Conservation (phyloP, 768 basidiomycete species). For the Tylopilus sp. region DNA sequence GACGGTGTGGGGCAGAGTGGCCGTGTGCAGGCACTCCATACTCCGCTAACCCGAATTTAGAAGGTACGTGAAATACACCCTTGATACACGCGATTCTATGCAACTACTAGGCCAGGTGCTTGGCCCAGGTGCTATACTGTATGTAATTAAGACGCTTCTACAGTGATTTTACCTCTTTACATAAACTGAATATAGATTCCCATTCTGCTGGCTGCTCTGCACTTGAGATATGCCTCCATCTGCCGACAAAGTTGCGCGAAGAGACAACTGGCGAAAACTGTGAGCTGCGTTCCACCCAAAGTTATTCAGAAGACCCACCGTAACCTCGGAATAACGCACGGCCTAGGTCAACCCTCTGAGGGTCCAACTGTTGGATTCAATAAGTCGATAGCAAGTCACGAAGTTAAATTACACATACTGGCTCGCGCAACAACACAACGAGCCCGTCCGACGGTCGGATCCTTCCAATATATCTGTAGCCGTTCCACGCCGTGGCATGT, state of each 20-base stretch:
- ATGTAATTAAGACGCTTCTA: slow-evolving; percentile 4
- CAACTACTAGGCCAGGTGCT: neutral
- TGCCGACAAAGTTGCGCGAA: slow-evolving; percentile 50
- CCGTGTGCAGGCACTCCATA: neutral
- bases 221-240: slow-evolving; percentile 37
- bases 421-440: slow-evolving; percentile 49
- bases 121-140: neutral
- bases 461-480: slow-evolving; percentile 52
- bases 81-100: slow-evolving; percentile 4
- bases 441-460: slow-evolving; percentile 59
- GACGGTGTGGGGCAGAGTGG: neutral
- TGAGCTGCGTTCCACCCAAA: slow-evolving; percentile 6
- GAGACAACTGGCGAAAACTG: slow-evolving; percentile 38
- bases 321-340: slow-evolving; percentile 47
- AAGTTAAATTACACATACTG: slow-evolving; percentile 37
- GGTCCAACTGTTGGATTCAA: slow-evolving; percentile 16
- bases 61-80: neutral
- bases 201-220: slow-evolving; percentile 38
- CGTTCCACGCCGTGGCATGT: slow-evolving; percentile 54
- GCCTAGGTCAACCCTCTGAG: slow-evolving; percentile 30
- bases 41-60: slow-evolving; percentile 7
- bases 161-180: slow-evolving; percentile 33
- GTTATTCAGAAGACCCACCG: slow-evolving; percentile 27
- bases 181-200: slow-evolving; percentile 54
- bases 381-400: slow-evolving; percentile 2